Evolutionary conservation across 352 stramenopile species (phyloP).

Genomic region (Globisporangium iwayamae): DNA sequence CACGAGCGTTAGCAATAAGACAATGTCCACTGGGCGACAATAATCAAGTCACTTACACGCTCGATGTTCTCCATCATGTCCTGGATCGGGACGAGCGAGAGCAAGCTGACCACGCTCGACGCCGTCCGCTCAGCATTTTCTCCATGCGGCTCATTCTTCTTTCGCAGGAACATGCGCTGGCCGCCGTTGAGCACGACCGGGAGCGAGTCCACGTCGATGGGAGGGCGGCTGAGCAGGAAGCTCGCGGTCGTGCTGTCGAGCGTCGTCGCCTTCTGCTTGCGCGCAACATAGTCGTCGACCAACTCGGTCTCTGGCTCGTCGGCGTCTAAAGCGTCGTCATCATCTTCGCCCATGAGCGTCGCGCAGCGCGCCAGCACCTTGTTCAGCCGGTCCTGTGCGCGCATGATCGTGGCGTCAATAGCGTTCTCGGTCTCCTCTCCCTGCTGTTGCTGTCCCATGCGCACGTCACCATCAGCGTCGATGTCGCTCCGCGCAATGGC

Average conservation of each 20-base stretch:
- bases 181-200: conserved; percentile 49
- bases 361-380: conserved; percentile 60
- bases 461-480: not conserved
- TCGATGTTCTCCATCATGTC: conserved; percentile 59
- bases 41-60: conserved; percentile 23
- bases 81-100: conserved; percentile 47
- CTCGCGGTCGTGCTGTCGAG: conserved; percentile 32
- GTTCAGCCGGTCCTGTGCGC: conserved; percentile 45
- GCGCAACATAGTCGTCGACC: conserved; percentile 22
- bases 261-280: conserved; percentile 26
- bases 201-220: conserved; percentile 60
- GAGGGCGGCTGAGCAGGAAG: conserved; percentile 59
- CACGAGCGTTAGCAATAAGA: not conserved
- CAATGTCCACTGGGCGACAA: not conserved
- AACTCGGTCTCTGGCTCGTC: conserved; percentile 28
- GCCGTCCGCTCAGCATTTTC: conserved; percentile 15
- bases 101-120: conserved; percentile 12
- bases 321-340: conserved; percentile 23
- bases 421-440: conserved; percentile 10
- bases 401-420: conserved; percentile 28
- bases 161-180: conserved; percentile 61
- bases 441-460: not conserved
- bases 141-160: conserved; percentile 26
- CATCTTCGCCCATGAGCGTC: conserved; percentile 53
- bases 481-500: not conserved